Evolutionary conservation across 208 protist species (phyloP).

Genomic region (Sergeia podlipaevii): DNA sequence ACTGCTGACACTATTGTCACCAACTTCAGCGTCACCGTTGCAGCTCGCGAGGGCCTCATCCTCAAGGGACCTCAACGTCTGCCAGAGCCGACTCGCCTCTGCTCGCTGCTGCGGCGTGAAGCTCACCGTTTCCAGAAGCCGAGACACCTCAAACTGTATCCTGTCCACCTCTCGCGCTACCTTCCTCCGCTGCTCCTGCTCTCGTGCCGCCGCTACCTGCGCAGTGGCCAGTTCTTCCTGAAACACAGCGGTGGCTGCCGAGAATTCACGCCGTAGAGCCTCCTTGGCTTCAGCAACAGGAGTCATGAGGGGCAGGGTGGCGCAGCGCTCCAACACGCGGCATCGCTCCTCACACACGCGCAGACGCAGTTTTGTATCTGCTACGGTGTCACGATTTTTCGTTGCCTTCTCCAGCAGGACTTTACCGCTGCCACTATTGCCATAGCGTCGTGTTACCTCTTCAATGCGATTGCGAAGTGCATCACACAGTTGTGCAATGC

Average conservation of each 20-base stretch:
- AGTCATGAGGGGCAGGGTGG: no score
- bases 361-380: no score
- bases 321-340: no score
- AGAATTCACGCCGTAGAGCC: no score
- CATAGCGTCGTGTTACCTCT: no score
- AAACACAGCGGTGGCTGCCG: no score
- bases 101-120: slow-evolving; percentile 12
- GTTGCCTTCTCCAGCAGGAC: background rate
- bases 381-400: no score
- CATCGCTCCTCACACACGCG: no score
- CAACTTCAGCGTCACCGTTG: background rate
- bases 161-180: slow-evolving; percentile 49
- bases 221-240: no score
- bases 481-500: no score
- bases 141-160: slow-evolving; percentile 46
- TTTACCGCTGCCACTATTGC: background rate
- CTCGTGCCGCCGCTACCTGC: slow-evolving; percentile 20
- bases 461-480: no score
- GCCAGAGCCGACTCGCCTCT: slow-evolving; percentile 44
- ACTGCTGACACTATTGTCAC: slow-evolving; percentile 6
- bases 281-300: no score
- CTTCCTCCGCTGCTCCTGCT: slow-evolving; percentile 32
- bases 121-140: slow-evolving; percentile 23
- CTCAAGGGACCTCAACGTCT: slow-evolving; percentile 45
- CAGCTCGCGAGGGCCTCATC: slow-evolving; percentile 22